Evolutionary conservation across 371 early-diverging fungal genomes (phyloP), one percentile per base, ranked within the genome.

Genomic region (Lichtheimia corymbifera): DNA sequence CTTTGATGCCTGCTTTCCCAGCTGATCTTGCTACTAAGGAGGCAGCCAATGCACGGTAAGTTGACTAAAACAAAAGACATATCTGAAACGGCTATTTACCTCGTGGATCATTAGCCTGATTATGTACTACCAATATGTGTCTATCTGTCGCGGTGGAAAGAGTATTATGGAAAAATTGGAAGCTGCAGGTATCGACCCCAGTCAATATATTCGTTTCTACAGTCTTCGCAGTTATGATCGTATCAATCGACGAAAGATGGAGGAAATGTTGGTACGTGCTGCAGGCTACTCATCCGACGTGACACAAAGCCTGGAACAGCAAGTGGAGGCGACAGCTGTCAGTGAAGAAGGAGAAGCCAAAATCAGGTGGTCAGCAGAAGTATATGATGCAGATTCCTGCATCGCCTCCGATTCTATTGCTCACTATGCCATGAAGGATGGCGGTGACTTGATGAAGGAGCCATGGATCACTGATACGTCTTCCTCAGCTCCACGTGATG

Each of bases 1-100:
- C 97, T 12, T 74, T 96, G 54, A 87, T 94, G 83, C 98, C 98
- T 17, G 96, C 94, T 14, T 96, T 96, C 72, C 91, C 91, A 54
- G 91, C 88, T 51, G 94, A 92, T 61, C 72, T 97, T 30, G 80
- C 78, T 55, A 84, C 89, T 2, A 85, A 86, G 30, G 89, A 86
- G 30, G 96, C 93, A 2, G 89, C 88, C 13, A 91, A 91, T 25
- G 81, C 90, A 17, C 80, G 93, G 77, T 82, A 73, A 47, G 45
- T 27, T 7, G 2, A 13, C 22, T 3, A 11, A 20, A 27, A 22
- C 24, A 30, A 35, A 24, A 43, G 14, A 14, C 17, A 11, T 35
- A 53, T 28, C 44, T 28, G 42, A 42, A 7, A 6, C 3, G 20
- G 18, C 9, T 35, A 35, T 35, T 35, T 35, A 35, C 35, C 35